phyloP scores from a whole-genome alignment of 2,329 filamentous ascomycete genomes.

The Westerdykella aurantiaca region DNA sequence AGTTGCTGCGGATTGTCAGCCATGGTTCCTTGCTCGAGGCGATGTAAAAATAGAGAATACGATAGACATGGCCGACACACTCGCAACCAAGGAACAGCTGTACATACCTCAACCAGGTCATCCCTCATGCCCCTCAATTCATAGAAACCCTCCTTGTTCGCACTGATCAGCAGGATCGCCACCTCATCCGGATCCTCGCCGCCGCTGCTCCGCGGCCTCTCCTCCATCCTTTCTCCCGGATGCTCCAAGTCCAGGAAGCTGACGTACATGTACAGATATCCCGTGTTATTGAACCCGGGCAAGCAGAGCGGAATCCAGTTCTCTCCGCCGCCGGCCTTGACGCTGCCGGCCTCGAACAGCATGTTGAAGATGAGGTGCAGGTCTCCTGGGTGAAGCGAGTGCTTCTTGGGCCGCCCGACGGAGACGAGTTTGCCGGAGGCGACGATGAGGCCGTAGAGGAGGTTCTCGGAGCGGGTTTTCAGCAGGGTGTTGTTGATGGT shows the following conservation, averaged over 20 bases:
- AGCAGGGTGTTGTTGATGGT: constrained; percentile 83
- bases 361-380: constrained; percentile 98
- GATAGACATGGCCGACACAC: not conserved
- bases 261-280: constrained; percentile 98
- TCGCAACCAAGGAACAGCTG: constrained; percentile 6
- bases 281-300: constrained; percentile 93
- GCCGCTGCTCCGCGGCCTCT: constrained; percentile 32
- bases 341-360: constrained; percentile 90
- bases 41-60: not conserved
- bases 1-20: constrained; percentile 51
- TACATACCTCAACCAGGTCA: constrained; percentile 50
- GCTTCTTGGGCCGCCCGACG: constrained; percentile 87
- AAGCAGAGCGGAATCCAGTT: constrained; percentile 97
- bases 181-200: constrained; percentile 58
- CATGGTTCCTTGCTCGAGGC: not conserved
- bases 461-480: constrained; percentile 66
- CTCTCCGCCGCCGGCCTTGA: constrained; percentile 88
- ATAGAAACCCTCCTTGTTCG: constrained; percentile 91
- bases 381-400: constrained; percentile 92
- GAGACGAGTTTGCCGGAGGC: constrained; percentile 90
- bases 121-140: constrained; percentile 69
- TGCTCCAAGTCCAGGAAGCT: constrained; percentile 73
- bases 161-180: constrained; percentile 87
- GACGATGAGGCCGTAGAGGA: constrained; percentile 90
- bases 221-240: constrained; percentile 39